These are phyloP conservation scores for Pyrenophora seminiperda DNA, from an alignment of 2,329 filamentous ascomycete genomes.

Conservation along the genomic window DNA sequence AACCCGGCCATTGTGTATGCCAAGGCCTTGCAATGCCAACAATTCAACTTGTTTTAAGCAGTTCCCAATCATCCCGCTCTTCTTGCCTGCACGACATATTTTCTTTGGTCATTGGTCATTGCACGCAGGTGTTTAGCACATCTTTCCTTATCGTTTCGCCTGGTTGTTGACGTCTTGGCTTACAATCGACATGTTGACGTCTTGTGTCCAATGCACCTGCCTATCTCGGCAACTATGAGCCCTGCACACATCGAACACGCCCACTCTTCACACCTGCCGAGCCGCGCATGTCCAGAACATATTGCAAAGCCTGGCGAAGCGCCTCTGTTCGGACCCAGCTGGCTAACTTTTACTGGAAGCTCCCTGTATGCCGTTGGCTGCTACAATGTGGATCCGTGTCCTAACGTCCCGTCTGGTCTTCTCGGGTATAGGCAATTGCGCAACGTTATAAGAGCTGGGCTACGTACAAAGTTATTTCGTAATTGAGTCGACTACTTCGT, in stretches of 20 bases:
- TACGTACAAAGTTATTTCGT: background rate
- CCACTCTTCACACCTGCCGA: slow-evolving; percentile 30
- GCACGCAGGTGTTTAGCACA: background rate
- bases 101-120: background rate
- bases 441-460: slow-evolving; percentile 17
- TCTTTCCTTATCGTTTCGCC: background rate
- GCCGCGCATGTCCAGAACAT: slow-evolving; percentile 21
- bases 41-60: background rate
- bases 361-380: slow-evolving; percentile 20
- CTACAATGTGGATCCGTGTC: slow-evolving; percentile 9
- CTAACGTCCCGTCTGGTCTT: slow-evolving; percentile 4
- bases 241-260: slow-evolving; percentile 24
- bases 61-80: background rate
- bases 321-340: slow-evolving; percentile 8
- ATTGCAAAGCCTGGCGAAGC: slow-evolving; percentile 15
- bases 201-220: slow-evolving; percentile 28
- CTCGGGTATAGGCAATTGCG: background rate
- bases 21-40: too few species aligned
- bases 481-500: background rate
- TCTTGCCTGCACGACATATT: background rate
- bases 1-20: too few species aligned
- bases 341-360: slow-evolving; percentile 38
- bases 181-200: too few species aligned
- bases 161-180: background rate
- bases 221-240: slow-evolving; percentile 33